Evolutionary conservation across 2,329 filamentous ascomycete species (phyloP).

Genomic region (Pseudocercospora eumusae): DNA sequence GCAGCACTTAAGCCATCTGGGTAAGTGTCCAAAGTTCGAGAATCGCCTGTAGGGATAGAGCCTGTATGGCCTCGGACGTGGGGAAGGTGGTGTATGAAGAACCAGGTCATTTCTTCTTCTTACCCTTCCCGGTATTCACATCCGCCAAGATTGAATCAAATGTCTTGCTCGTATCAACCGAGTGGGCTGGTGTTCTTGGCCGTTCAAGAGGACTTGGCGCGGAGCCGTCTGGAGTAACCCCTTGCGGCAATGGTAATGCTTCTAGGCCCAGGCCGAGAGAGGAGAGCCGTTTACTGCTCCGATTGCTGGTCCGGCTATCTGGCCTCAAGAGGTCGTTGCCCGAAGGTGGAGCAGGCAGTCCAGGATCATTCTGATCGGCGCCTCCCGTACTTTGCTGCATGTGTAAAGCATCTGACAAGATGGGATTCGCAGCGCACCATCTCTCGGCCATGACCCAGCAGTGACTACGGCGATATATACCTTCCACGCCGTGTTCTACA

Average conservation of each 20-base stretch:
- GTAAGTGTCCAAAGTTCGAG: no score
- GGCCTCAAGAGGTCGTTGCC: conserved; percentile 23
- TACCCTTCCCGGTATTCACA: conserved; percentile 31
- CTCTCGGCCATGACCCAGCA: conserved; percentile 66
- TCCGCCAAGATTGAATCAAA: conserved; percentile 52
- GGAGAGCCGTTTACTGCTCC: conserved; percentile 44
- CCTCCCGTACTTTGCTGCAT: conserved; percentile 22
- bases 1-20: no score
- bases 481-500: conserved; percentile 67
- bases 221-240: conserved; percentile 43
- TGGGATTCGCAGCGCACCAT: conserved; percentile 55
- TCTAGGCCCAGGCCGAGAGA: conserved; percentile 51
- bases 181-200: conserved; percentile 36
- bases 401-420: conserved; percentile 37
- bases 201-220: conserved; percentile 29
- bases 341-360: conserved; percentile 28
- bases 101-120: conserved; percentile 33
- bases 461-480: conserved; percentile 67
- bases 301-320: conserved; percentile 25
- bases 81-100: no score
- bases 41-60: no score
- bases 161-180: conserved; percentile 46
- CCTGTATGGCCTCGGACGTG: no score
- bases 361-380: conserved; percentile 18
- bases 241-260: conserved; percentile 49